Evolutionary conservation across 805 yeast species (phyloP), one percentile per base, ranked within the genome.

Genomic region (Candida vartiovaarae): DNA sequence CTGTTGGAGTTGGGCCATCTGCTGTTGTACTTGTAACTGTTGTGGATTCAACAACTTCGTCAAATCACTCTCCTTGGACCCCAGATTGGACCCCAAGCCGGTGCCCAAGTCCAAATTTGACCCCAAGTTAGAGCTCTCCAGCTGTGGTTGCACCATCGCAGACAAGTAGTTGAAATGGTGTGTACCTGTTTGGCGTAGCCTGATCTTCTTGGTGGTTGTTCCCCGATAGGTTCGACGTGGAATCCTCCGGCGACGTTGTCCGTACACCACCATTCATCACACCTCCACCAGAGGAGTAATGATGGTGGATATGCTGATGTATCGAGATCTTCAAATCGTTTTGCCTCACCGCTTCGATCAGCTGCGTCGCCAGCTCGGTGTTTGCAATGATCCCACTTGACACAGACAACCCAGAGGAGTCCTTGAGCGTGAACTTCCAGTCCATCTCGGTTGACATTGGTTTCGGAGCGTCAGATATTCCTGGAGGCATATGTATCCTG

Each of bases 271-370:
- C 76, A 23, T 41, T 23, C 1, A 39, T 32, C 11, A 67, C 54
- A 31, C 52, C 51, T 2, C 30, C 15, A 8, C 20, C 23, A 25
- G 40, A 38, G 4, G 65, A 70, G 61, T 83, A 82, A 62, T 84
- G 89, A 58, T 86, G 86, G 61, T 85, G 91, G 38, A 84, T 80
- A 61, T 86, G 95, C 60, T 88, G 95, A 63, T 88, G 95, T 23
- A 88, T 75, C 4, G 88, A 80, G 10, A 88, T 70, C 37, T 75
- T 71, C 36, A 84, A 64, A 20, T 75, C 71, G 51, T 76, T 71
- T 39, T 65, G 63, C 48, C 74, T 78, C 0, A 90, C 90, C 41
- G 80, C 71, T 32, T 75, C 74, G 6, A 84, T 70, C 8, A 84
- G 61, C 48, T 71, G 67, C 43, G 76, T 77, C 0, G 78, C 88